phyloP scores from a whole-genome alignment of 2,329 filamentous ascomycete genomes.

The Tolypocladium ovalisporum region DNA sequence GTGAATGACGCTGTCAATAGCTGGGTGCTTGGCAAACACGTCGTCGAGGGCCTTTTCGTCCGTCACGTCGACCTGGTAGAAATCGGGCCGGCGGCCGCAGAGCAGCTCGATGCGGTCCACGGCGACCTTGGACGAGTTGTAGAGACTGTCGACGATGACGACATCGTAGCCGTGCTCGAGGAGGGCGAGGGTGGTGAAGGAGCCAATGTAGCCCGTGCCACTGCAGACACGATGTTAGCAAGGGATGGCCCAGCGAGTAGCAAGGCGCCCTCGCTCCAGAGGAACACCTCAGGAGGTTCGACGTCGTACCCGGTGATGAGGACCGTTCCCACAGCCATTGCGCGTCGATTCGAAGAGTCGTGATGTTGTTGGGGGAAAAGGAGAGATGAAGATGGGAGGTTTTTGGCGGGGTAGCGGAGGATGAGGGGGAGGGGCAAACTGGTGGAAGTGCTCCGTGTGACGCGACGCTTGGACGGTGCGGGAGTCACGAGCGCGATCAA shows the following conservation, averaged over 20 bases:
- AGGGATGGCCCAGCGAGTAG: neutral
- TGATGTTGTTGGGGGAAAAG: neutral
- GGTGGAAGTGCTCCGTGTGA: neutral
- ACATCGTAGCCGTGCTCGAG: constrained; percentile 94
- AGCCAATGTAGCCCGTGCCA: constrained; percentile 98
- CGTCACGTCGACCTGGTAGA: constrained; percentile 81
- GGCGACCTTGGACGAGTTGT: constrained; percentile 89
- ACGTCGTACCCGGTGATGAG: constrained; percentile 72
- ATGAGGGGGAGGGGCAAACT: neutral
- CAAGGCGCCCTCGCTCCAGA: neutral
- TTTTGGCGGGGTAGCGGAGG: neutral
- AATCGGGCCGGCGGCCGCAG: constrained; percentile 73
- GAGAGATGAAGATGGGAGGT: neutral
- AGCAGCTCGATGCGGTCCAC: constrained; percentile 94
- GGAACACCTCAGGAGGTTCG: neutral
- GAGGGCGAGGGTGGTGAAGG: constrained; percentile 85
- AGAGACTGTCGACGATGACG: constrained; percentile 89
- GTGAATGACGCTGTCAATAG: constrained; percentile 97
- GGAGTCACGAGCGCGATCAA: neutral
- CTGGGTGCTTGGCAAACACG: constrained; percentile 79
- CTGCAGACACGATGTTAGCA: constrained; percentile 32
- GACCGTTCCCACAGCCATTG: constrained; percentile 76
- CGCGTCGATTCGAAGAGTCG: constrained; percentile 9
- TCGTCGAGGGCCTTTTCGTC: constrained; percentile 73
- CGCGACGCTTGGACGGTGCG: neutral